phyloP scores from a whole-genome alignment of 1,284 basidiomycete genomes.

The Malassezia sympodialis region DNA sequence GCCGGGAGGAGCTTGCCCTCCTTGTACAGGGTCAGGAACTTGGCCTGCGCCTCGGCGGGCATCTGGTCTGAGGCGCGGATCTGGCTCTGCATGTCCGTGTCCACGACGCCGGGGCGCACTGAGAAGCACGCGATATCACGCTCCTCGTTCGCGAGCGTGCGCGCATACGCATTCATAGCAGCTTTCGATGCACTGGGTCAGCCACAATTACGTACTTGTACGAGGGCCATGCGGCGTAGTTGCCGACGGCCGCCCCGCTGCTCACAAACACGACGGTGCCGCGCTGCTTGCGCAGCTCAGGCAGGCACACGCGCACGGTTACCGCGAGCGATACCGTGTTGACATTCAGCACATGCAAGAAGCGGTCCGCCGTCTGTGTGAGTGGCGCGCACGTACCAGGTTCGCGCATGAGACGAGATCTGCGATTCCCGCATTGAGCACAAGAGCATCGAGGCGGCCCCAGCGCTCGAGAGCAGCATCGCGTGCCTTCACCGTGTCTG shows the following conservation, averaged over 20 bases:
- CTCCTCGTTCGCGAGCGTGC: slow-evolving; percentile 74
- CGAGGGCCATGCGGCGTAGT: slow-evolving; percentile 61
- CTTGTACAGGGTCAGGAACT: slow-evolving; percentile 58
- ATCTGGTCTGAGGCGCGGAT: slow-evolving; percentile 52
- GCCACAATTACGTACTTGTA: slow-evolving; percentile 53
- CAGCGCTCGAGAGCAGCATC: slow-evolving; percentile 57
- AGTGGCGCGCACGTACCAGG: slow-evolving; percentile 1
- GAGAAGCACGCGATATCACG: slow-evolving; percentile 63
- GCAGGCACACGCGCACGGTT: slow-evolving; percentile 59
- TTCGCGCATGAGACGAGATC: slow-evolving; percentile 33
- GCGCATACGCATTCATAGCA: slow-evolving; percentile 68
- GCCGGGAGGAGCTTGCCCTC: slow-evolving; percentile 57
- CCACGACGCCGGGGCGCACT: slow-evolving; percentile 72
- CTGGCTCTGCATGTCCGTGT: slow-evolving; percentile 51
- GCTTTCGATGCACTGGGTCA: slow-evolving; percentile 51
- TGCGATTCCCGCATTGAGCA: slow-evolving; percentile 69
- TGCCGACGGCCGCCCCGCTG: slow-evolving; percentile 66
- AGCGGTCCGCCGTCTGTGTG: slow-evolving; percentile 55
- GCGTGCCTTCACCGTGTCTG: slow-evolving; percentile 55
- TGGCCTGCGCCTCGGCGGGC: slow-evolving; percentile 53
- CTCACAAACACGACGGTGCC: slow-evolving; percentile 69
- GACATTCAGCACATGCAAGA: slow-evolving; percentile 58
- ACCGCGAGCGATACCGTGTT: slow-evolving; percentile 73
- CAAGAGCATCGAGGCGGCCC: slow-evolving; percentile 60
- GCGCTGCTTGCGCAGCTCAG: slow-evolving; percentile 55